Base-by-base conservation (phyloP, 495 filamentous ascomycete genomes). In the Astrothelium subdiscretum region DNA sequence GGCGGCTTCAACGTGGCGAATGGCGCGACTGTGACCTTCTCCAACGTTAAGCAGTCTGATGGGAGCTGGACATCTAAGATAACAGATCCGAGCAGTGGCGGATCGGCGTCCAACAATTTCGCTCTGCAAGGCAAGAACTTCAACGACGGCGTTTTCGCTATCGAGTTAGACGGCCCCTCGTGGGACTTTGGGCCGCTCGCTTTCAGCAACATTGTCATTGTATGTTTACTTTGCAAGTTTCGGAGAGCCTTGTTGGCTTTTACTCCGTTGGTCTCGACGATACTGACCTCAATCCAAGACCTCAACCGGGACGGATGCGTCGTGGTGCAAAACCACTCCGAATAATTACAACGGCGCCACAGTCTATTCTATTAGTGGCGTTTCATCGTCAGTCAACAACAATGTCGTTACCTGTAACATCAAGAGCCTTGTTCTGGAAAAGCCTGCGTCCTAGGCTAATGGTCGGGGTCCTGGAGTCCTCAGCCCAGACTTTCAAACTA, bases 131-230 rank as follows among this genome's bases (percentile, higher is more conserved):
- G 42, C 32, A 77, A 79, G 64, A 74, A 71, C 1, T 75, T 77
- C 60, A 76, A 75, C 61, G 72, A 77, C 58, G 72, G 66, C 2
- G 43, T 77, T 1, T 72, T 76, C 35, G 72, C 75, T 18, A 76
- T 78, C 48, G 72, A 77, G 58, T 66, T 73, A 2, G 68, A 65
- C 2, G 69, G 72, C 24, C 70, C 74, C 11, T 59, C 58, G 22
- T 78, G 74, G 71, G 65, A 73, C 58, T 77, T 77, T 62, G 73
- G 74, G 4, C 66, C 67, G 31, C 65, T 76, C 38, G 64, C 68
- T 11, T 77, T 73, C 63, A 72, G 71, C 22, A 73, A 76, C 58
- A 62, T 77, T 22, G 73, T 71, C 6, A 78, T 78, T 61, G 74
- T 76, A 59, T 63, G 72, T 69, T 2, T 24, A 31, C 60, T 58